Evolutionary conservation across 805 yeast species (phyloP).

Genomic region (Yarrowia deformans): DNA sequence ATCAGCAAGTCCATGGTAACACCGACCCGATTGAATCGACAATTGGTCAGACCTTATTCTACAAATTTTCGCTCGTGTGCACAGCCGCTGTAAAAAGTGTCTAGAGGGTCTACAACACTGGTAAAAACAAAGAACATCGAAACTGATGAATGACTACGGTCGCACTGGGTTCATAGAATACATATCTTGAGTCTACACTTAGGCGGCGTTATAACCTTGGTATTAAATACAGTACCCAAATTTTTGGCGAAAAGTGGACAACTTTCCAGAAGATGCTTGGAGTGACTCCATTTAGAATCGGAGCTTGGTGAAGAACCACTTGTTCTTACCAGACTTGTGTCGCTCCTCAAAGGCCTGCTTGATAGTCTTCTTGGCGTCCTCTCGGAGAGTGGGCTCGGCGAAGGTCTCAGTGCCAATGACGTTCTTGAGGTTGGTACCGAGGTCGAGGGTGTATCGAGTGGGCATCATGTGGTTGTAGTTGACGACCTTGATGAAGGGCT

Average conservation of each 20-base stretch:
- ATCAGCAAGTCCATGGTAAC: neutral
- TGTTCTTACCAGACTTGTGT: constrained; percentile 98
- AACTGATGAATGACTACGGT: neutral
- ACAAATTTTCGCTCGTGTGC: constrained; percentile 34
- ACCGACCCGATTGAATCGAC: neutral
- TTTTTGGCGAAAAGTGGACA: constrained; percentile 36
- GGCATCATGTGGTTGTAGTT: constrained; percentile 99
- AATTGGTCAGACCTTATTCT: constrained; percentile 22
- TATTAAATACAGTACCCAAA: constrained; percentile 39
- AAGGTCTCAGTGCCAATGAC: constrained; percentile 92
- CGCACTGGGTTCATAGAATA: constrained; percentile 17
- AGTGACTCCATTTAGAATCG: constrained; percentile 66
- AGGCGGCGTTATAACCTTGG: constrained; percentile 29
- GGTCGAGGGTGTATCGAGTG: constrained; percentile 98
- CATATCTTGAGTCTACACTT: constrained; percentile 38
- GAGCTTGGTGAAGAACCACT: constrained; percentile 99
- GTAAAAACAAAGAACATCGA: neutral
- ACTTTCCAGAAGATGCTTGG: constrained; percentile 32
- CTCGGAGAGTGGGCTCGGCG: constrained; percentile 97
- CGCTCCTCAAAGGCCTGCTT: constrained; percentile 99
- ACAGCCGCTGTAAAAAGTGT: no score
- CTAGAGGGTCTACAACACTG: neutral
- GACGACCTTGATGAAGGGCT: constrained; percentile 98
- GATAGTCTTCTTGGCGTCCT: constrained; percentile 98
- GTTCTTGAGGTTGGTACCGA: constrained; percentile 85